A percentile compares a stretch with the other conserved stretches of the same genome.
Evolutionary conservation across 768 basidiomycete species (phyloP).

Genomic region (Boletus sp.): DNA sequence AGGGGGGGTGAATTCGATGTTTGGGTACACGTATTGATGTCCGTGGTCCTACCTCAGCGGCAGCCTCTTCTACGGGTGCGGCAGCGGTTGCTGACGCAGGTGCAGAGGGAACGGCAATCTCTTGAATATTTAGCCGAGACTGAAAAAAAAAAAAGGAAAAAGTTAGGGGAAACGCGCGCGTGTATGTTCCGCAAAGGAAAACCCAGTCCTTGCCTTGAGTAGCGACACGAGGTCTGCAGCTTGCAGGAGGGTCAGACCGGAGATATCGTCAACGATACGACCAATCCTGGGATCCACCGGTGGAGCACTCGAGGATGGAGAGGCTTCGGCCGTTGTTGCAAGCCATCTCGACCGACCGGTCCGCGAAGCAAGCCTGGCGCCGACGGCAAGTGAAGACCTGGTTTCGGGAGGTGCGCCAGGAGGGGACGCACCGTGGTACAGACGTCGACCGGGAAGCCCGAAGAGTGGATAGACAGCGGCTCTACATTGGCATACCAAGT

Average conservation of each 20-base stretch:
- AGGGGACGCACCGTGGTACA: slow-evolving; percentile 6
- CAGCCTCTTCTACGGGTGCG: slow-evolving; percentile 57
- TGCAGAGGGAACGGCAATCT: slow-evolving; percentile 86
- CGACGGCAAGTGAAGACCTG: not conserved
- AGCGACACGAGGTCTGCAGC: slow-evolving; percentile 91
- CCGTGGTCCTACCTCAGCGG: slow-evolving; percentile 50
- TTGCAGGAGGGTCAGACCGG: slow-evolving; percentile 82
- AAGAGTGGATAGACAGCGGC: slow-evolving; percentile 18
- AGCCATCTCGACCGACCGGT: slow-evolving; percentile 50
- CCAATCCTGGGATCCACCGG: slow-evolving; percentile 62
- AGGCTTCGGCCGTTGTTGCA: slow-evolving; percentile 46
- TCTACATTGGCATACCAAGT: slow-evolving; percentile 10
- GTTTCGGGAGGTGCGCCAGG: not conserved
- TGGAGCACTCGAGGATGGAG: slow-evolving; percentile 40
- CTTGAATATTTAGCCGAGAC: slow-evolving; percentile 94
- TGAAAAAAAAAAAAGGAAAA: slow-evolving; percentile 27
- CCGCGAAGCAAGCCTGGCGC: slow-evolving; percentile 22
- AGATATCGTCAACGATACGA: slow-evolving; percentile 91
- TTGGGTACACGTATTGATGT: not conserved
- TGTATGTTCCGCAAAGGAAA: not conserved
- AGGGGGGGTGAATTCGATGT: not conserved
- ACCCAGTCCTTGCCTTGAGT: slow-evolving; percentile 64
- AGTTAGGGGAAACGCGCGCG: not conserved
- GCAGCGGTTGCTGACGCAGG: slow-evolving; percentile 46
- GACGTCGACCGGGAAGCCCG: slow-evolving; percentile 17